Percentiles rank a stretch among this genome's conserved stretches.
phyloP scores from a whole-genome alignment of 2,329 filamentous ascomycete species.

The Clonostachys rosea region DNA sequence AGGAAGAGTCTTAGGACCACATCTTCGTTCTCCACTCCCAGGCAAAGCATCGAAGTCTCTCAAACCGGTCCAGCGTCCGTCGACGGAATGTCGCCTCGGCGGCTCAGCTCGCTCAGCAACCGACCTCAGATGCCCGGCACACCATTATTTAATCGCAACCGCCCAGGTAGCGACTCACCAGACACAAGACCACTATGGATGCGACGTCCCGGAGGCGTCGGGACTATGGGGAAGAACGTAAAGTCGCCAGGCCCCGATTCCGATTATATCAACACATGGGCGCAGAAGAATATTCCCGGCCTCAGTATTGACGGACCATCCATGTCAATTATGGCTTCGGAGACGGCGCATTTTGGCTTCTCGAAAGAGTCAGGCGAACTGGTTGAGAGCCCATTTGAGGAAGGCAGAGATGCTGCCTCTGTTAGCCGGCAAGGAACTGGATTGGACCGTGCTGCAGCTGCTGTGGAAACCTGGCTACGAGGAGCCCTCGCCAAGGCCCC shows the following conservation, averaged over 20 bases:
- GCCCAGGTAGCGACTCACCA: constrained; percentile 27
- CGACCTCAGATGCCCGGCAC: constrained; percentile 24
- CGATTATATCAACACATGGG: constrained; percentile 80
- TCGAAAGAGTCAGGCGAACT: constrained; percentile 32
- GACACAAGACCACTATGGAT: constrained; percentile 56
- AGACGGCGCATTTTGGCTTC: constrained; percentile 55
- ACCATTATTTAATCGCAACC: constrained; percentile 26
- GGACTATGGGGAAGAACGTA: constrained; percentile 69
- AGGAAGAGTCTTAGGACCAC: constrained; percentile 74
- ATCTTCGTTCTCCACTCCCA: constrained; percentile 64
- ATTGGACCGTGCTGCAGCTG: constrained; percentile 80
- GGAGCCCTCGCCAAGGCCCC: constrained; percentile 68
- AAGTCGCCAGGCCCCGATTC: constrained; percentile 75
- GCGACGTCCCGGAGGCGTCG: constrained; percentile 81
- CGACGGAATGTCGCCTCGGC: constrained; percentile 26
- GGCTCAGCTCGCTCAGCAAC: constrained; percentile 33
- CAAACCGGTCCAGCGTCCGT: constrained; percentile 33
- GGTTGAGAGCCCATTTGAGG: constrained; percentile 46
- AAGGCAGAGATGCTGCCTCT: constrained; percentile 35
- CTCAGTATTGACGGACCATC: constrained; percentile 68
- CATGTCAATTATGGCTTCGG: constrained; percentile 59
- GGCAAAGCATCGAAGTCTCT: constrained; percentile 57
- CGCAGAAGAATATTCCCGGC: constrained; percentile 76
- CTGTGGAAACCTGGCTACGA: constrained; percentile 86
- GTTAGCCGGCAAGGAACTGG: constrained; percentile 42